Conservation (phyloP, 805 yeast species). For the Yarrowia hollandica region DNA sequence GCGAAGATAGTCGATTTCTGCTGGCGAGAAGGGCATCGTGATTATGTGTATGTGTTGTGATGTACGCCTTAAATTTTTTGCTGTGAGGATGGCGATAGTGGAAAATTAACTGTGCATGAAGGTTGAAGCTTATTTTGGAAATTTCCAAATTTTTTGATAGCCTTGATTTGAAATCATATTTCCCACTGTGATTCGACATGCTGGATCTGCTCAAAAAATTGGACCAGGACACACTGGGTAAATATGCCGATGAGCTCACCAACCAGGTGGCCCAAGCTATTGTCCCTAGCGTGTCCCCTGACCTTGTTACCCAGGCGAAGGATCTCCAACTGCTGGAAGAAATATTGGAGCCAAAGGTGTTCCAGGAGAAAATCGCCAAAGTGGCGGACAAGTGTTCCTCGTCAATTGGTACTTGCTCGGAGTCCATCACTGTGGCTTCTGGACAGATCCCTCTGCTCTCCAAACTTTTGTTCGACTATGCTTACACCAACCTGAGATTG, state of each 20-base stretch:
- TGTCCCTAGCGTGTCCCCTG: not conserved
- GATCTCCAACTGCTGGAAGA: constrained; percentile 4
- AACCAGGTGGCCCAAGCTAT: not conserved
- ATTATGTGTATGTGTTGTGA: not conserved
- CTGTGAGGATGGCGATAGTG: constrained; percentile 4
- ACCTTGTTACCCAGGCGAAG: not conserved
- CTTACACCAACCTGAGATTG: not conserved
- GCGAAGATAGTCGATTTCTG: constrained; percentile 57
- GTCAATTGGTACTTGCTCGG: not conserved
- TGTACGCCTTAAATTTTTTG: not conserved
- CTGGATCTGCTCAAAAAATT: constrained; percentile 4
- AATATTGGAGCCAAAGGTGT: not conserved
- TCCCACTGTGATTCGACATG: not conserved
- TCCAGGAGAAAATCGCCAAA: not conserved
- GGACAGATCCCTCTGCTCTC: not conserved
- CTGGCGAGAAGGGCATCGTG: constrained; percentile 42
- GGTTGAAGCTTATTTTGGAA: not conserved
- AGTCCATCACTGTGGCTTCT: not conserved
- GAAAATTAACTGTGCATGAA: constrained; percentile 4
- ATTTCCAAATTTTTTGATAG: not conserved
- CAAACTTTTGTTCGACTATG: not conserved
- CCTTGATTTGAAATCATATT: not conserved
- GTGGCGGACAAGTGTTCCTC: not conserved
- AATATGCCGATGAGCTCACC: constrained; percentile 14
- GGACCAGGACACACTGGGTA: constrained; percentile 10